These are phyloP conservation scores for Capsaspora owczarzaki DNA, from an alignment of 78 protist genomes.

Conservation along the genomic window DNA sequence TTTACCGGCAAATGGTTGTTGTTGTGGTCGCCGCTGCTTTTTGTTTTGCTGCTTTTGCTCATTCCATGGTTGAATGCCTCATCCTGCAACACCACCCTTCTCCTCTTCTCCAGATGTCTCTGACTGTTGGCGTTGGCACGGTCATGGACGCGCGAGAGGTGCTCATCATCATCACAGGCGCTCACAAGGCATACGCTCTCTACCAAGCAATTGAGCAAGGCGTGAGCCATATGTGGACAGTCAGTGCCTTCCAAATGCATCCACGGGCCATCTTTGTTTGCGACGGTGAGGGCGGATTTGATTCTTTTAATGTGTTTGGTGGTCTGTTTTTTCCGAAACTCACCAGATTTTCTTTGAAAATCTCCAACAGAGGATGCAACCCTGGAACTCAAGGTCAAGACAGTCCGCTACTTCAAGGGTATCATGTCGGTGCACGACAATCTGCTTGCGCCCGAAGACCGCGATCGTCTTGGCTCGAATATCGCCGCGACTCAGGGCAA, in stretches of 20 bases:
- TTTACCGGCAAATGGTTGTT: too few species aligned
- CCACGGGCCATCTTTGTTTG: constrained; percentile 52
- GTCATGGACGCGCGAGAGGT: constrained; percentile 73
- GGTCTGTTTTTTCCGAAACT: background rate
- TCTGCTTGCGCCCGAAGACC: background rate
- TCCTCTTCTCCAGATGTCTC: constrained; percentile 70
- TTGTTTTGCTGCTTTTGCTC: too few species aligned
- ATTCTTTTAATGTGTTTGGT: background rate
- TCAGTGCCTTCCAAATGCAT: background rate
- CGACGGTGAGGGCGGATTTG: constrained; percentile 34
- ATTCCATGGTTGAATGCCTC: too few species aligned
- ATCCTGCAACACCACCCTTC: too few species aligned
- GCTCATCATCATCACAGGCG: constrained; percentile 67
- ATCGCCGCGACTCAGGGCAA: background rate
- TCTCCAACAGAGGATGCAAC: constrained; percentile 35
- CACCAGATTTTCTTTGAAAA: background rate
- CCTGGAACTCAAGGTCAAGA: constrained; percentile 64
- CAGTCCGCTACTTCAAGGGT: constrained; percentile 69
- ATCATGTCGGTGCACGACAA: background rate
- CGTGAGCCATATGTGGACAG: constrained; percentile 75
- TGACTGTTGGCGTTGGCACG: constrained; percentile 87
- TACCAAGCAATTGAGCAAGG: constrained; percentile 54
- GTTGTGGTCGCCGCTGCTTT: too few species aligned
- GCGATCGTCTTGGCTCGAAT: background rate
- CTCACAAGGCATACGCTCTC: constrained; percentile 63